A percentile compares a stretch with the other conserved stretches of the same genome.
Conservation (phyloP, 257 asterid species). For the Prunella vulgaris region DNA sequence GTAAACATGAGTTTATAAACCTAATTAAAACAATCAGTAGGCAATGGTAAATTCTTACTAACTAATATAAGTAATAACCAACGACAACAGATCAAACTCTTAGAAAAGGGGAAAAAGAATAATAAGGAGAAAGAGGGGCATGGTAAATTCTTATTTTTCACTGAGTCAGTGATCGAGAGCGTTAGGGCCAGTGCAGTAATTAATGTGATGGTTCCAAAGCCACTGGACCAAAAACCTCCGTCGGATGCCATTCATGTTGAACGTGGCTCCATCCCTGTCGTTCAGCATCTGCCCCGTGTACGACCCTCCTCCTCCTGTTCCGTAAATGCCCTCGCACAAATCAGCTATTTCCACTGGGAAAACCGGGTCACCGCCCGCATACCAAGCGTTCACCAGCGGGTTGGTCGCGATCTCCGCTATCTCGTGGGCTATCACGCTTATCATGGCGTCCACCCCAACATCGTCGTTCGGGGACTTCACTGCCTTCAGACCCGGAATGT, state of each 20-base stretch:
- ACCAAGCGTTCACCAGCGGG: constrained; percentile 82
- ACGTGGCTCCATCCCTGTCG: constrained; percentile 74
- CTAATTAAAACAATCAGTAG: too few relatives aligned
- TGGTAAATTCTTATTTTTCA: constrained; percentile 7
- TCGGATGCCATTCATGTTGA: constrained; percentile 64
- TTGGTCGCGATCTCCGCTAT: constrained; percentile 69
- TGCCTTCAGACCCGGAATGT: constrained; percentile 51
- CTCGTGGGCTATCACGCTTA: constrained; percentile 82
- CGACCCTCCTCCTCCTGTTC: constrained; percentile 80
- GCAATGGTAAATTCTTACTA: too few relatives aligned
- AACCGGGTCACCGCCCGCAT: constrained; percentile 75
- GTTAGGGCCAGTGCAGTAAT: constrained; percentile 81
- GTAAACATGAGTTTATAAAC: too few relatives aligned
- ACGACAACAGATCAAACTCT: too few relatives aligned
- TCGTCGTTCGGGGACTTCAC: constrained; percentile 65
- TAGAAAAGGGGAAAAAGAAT: neutral
- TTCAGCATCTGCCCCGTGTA: constrained; percentile 77
- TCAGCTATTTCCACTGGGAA: constrained; percentile 80
- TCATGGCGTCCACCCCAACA: constrained; percentile 76
- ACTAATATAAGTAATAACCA: too few relatives aligned
- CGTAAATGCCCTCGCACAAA: constrained; percentile 84
- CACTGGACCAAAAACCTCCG: constrained; percentile 78
- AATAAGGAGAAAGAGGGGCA: neutral
- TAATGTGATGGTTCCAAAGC: constrained; percentile 65
- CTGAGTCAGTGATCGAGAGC: constrained; percentile 67